Evolutionary conservation across 768 basidiomycete genomes (phyloP), one percentile per base, ranked within the genome.

Genomic region (Mycena leptocephala): DNA sequence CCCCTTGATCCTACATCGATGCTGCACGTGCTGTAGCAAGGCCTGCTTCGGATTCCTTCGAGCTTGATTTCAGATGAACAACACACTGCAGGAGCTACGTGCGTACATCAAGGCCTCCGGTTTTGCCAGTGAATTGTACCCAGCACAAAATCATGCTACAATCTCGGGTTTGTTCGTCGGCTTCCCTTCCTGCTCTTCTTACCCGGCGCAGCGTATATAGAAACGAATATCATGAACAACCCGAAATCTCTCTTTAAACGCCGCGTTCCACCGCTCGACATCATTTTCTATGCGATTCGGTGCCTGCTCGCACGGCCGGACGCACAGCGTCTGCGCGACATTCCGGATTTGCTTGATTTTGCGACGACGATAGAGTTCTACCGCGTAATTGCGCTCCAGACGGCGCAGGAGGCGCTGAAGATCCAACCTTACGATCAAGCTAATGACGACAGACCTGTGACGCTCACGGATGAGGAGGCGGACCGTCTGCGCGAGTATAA

Each of bases 331-430:
- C 43, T n/a, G 24, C 28, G 35, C 61, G 70, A 69, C 28, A 73
- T 75, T 55, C 74, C 77, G 18, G 77, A 75, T 63, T 20, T 78
- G n/a, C 59, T 78, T 4, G 77, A 78, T 32, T 70, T 78, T 10
- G 70, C 58, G n/a, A 75, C 77, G 20, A 78, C 74, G 28, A 37
- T 75, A 55, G 77, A 78, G 56, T 78, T 75, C 26, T 78, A 64
- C 32, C 70, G 77, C 26, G 35, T 10, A 32, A 33, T 72, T 2
- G 74, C 77, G 53, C 33, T 75, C 24, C 18, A 72, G 39, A 72
- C 59, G 51, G 70, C 22, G 43, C 18, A 35, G 3, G 77, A 78
- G 37, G 74, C 77, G 41, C 55, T 75, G 53, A 46, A 24, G 2
- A 5, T 58, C 3, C 26, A 77, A 18, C 41, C 6, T 24, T 35